phyloP scores from a whole-genome alignment of 352 stramenopile species.

The Globisporangium canariense region DNA sequence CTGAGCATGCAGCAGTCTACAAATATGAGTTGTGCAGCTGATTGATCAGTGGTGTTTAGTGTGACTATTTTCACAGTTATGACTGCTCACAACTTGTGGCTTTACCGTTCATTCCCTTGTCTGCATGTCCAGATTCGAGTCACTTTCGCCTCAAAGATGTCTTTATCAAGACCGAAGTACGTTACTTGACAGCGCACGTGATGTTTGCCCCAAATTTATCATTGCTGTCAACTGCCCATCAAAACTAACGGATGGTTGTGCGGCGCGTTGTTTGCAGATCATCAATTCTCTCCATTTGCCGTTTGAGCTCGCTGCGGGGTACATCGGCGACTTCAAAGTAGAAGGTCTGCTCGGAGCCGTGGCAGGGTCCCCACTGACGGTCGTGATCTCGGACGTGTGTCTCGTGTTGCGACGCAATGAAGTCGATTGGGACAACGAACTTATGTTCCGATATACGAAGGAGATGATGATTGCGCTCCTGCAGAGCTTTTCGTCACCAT shows the following conservation, averaged over 20 bases:
- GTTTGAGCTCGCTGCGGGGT: constrained; percentile 59
- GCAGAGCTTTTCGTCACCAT: constrained; percentile 40
- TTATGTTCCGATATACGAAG: constrained; percentile 66
- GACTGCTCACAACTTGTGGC: background rate
- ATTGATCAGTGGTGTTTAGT: background rate
- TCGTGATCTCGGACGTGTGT: constrained; percentile 52
- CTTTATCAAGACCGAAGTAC: constrained; percentile 58
- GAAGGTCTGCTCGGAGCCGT: constrained; percentile 61
- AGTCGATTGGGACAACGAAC: constrained; percentile 63
- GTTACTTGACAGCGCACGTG: background rate
- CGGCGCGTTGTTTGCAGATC: constrained; percentile 22
- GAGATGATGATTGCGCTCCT: constrained; percentile 56
- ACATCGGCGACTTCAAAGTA: constrained; percentile 64
- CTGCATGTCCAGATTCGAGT: constrained; percentile 40
- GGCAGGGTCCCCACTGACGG: constrained; percentile 48
- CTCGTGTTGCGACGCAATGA: constrained; percentile 57
- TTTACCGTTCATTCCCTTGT: background rate
- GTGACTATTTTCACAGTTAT: background rate
- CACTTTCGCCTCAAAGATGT: constrained; percentile 61
- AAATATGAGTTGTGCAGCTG: background rate
- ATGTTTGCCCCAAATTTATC: too few species aligned
- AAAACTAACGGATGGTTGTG: background rate
- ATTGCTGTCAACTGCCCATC: too few species aligned
- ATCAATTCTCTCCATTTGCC: constrained; percentile 66
- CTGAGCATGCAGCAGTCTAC: background rate